These are phyloP conservation scores for Aurantiochytrium sp. DNA, from an alignment of 108 stramenopile genomes.

Conservation along the genomic window DNA sequence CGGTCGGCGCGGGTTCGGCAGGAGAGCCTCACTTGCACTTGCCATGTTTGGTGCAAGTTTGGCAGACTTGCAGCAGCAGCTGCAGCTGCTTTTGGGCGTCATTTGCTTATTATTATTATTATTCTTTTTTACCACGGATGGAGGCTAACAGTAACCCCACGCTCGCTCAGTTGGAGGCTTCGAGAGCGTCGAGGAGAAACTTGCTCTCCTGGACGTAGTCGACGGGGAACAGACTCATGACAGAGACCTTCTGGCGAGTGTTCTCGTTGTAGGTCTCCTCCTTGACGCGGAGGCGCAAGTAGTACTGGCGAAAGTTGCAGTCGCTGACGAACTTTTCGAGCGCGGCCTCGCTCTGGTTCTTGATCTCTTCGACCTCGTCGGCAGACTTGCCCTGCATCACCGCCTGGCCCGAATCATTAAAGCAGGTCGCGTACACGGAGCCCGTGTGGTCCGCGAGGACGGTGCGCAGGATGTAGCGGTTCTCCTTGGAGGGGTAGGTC, in stretches of 20 bases:
- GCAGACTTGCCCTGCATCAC: conserved; percentile 28
- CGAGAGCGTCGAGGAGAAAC: conserved; percentile 36
- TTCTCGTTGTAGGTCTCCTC: conserved; percentile 48
- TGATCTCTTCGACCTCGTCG: conserved; percentile 29
- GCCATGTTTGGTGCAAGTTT: too few species aligned
- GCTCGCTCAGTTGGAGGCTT: conserved; percentile 12
- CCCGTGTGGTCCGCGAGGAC: conserved; percentile 40
- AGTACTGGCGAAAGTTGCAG: not conserved
- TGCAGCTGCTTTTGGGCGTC: too few species aligned
- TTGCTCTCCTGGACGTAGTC: conserved; percentile 32
- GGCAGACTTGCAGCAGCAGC: too few species aligned
- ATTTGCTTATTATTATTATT: too few species aligned
- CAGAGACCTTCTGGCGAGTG: conserved; percentile 24
- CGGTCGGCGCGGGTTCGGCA: too few species aligned
- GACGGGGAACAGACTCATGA: conserved; percentile 31
- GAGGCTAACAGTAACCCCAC: not conserved
- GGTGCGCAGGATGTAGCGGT: conserved; percentile 40
- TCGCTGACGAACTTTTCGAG: conserved; percentile 27
- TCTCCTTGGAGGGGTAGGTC: conserved; percentile 19
- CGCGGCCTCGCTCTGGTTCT: conserved; percentile 21
- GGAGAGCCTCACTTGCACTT: too few species aligned
- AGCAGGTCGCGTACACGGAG: conserved; percentile 28
- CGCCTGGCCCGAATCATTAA: conserved; percentile 39
- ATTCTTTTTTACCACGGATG: not conserved
- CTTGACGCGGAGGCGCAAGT: conserved; percentile 43